These are phyloP conservation scores for Blastomyces emzantsi DNA, from an alignment of 2,329 filamentous ascomycete genomes.

Conservation along the genomic window DNA sequence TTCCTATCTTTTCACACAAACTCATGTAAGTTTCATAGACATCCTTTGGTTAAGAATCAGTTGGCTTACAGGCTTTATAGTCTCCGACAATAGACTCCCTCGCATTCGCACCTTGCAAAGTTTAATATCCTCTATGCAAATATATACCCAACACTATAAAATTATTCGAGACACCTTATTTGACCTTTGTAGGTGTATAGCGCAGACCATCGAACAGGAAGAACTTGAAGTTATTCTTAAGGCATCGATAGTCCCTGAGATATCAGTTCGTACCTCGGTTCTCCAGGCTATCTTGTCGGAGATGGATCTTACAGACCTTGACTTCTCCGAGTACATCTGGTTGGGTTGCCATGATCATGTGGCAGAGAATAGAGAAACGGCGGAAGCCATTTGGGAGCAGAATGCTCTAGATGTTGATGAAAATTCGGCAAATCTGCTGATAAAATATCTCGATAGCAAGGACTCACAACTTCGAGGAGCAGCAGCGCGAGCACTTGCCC, in stretches of 20 bases:
- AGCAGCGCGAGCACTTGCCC: conserved; percentile 70
- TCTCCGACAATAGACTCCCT: conserved; percentile 63
- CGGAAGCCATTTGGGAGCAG: conserved; percentile 88
- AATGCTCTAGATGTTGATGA: conserved; percentile 65
- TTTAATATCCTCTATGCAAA: conserved; percentile 75
- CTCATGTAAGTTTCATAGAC: conserved; percentile 46
- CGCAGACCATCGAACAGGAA: conserved; percentile 62
- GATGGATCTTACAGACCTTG: conserved; percentile 79
- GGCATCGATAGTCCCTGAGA: conserved; percentile 69
- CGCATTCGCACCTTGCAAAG: conserved; percentile 62
- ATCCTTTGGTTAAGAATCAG: conserved; percentile 7
- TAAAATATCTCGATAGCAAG: conserved; percentile 69
- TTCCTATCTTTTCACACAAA: conserved; percentile 82
- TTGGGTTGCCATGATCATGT: conserved; percentile 85
- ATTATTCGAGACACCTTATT: conserved; percentile 85
- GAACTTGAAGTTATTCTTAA: conserved; percentile 71
- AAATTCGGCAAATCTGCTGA: conserved; percentile 56
- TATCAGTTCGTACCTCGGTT: conserved; percentile 71
- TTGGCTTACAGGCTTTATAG: conserved; percentile 22
- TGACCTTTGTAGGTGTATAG: conserved; percentile 75
- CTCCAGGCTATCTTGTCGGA: conserved; percentile 86
- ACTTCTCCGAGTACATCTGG: conserved; percentile 87
- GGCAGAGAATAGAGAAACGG: conserved; percentile 75
- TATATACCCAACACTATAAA: conserved; percentile 89
- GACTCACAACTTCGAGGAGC: conserved; percentile 77